Base-by-base conservation (phyloP, 495 filamentous ascomycete species). In the Aspergillus sclerotioniger region DNA sequence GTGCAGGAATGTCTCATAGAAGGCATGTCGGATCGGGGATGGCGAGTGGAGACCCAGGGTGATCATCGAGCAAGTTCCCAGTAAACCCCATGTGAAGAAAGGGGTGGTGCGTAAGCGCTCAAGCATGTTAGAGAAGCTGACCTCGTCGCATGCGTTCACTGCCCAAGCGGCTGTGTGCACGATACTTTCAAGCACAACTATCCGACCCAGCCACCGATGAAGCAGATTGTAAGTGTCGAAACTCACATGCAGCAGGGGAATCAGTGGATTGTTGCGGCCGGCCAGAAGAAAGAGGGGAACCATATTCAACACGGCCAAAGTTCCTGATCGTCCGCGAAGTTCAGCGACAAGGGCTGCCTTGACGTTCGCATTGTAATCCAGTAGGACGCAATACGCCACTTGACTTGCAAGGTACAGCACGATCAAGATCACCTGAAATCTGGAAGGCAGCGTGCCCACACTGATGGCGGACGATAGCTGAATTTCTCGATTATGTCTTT, bases 191-290 rank as follows among this genome's bases (percentile, higher is more conserved):
- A 93, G 45, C 17, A 89, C 85, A 7, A 95, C 84, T 20, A 96
- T 86, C 17, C 94, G 88, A 20, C 93, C 94, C 54, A 98, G 86
- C 93, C 94, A 98, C 37, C 94, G 87, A 71, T 98, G 94, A 29
- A 98, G 74, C 28, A 97, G 78, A 71, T 97, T 98, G 80, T 91
- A 97, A 0, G 92, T 96, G 75, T 98, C 95, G 73, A 96, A 98
- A 70, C 90, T 93, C 72, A 98, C 85, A 28, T 84, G 85, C 62
- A 96, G 78, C 13, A 96, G 71, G 6, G 77, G 68, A 59, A 96
- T 96, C n/a, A 97, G 75, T 15, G 90, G 90, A 68, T 96, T 98
- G 76, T 98, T 98, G 62, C 93, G 87, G 19, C 91, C 86, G 15
- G 92, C 93, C 57, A 97, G 83, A 53, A 98, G 76, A 61, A 98